phyloP scores from a whole-genome alignment of 2,329 filamentous ascomycete species.

The Neobulgaria alba region DNA sequence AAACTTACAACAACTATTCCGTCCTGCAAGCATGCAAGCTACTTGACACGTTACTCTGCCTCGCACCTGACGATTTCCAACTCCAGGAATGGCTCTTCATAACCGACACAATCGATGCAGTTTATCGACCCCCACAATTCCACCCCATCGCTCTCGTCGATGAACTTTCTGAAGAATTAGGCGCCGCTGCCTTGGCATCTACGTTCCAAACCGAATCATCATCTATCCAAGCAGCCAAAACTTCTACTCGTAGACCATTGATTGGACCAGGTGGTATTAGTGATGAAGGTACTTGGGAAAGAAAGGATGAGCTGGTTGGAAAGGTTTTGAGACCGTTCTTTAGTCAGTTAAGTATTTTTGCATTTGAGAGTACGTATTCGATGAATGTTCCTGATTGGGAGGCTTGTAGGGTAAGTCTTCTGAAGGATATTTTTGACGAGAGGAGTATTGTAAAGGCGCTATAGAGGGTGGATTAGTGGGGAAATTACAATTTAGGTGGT shows the following conservation, averaged over 20 bases:
- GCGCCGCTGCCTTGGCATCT: constrained; percentile 19
- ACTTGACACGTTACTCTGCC: constrained; percentile 76
- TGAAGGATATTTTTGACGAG: constrained; percentile 76
- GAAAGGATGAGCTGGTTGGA: constrained; percentile 60
- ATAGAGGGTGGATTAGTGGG: constrained; percentile 9
- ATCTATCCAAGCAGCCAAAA: constrained; percentile 18
- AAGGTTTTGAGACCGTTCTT: constrained; percentile 83
- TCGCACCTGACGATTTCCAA: constrained; percentile 92
- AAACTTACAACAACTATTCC: constrained; percentile 68
- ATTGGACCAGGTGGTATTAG: constrained; percentile 38
- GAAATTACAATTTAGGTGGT: no score
- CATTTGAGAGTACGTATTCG: constrained; percentile 87
- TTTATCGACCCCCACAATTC: constrained; percentile 68
- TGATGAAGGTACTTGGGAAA: constrained; percentile 48
- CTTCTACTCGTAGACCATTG: constrained; percentile 30
- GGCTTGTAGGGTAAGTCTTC: constrained; percentile 51
- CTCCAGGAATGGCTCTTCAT: constrained; percentile 98
- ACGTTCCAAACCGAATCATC: constrained; percentile 18
- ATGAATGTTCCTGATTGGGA: constrained; percentile 64
- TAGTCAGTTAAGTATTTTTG: constrained; percentile 81
- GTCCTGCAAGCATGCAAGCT: constrained; percentile 91
- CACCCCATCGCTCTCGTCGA: constrained; percentile 72
- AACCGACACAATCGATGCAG: constrained; percentile 91
- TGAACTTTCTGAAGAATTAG: constrained; percentile 69
- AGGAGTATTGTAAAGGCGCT: constrained; percentile 53